A percentile compares a stretch with the other conserved stretches of the same genome.
phyloP scores from a whole-genome alignment of 1,284 basidiomycete genomes.

The Rhizoctonia solani region DNA sequence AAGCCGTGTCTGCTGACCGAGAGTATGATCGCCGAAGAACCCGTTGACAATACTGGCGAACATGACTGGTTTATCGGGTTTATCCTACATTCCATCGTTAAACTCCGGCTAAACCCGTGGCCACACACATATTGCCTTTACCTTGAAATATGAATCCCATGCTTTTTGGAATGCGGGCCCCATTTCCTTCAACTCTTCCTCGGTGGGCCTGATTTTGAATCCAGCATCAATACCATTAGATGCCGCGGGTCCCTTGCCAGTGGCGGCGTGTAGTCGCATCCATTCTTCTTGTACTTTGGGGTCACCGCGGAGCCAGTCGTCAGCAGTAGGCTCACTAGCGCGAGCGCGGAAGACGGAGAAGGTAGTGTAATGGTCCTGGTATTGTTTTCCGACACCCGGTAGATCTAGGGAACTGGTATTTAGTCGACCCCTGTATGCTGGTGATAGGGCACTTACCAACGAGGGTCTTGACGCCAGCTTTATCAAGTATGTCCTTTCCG shows the following conservation, averaged over 20 bases:
- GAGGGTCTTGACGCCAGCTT: conserved; percentile 28
- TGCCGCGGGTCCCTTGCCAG: conserved; percentile 67
- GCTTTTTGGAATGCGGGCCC: conserved; percentile 72
- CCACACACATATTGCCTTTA: background rate
- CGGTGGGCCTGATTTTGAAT: conserved; percentile 73
- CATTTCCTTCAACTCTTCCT: conserved; percentile 71
- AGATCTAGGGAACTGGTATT: conserved; percentile 51
- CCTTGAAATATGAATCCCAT: conserved; percentile 69
- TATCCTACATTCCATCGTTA: conserved; percentile 48
- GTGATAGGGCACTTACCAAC: conserved; percentile 24
- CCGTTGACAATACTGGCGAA: conserved; percentile 26
- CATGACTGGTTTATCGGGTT: conserved; percentile 75
- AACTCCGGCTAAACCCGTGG: background rate
- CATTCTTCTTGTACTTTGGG: conserved; percentile 48
- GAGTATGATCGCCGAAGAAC: conserved; percentile 31
- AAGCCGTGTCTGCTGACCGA: conserved; percentile 46
- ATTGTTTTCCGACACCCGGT: conserved; percentile 71
- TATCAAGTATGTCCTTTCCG: conserved; percentile 36
- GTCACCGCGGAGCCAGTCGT: conserved; percentile 71
- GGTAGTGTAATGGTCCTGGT: conserved; percentile 75
- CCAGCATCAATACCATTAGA: conserved; percentile 75
- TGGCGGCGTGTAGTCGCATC: conserved; percentile 47
- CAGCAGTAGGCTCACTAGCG: conserved; percentile 63
- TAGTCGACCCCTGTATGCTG: conserved; percentile 44
- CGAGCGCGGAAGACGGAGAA: conserved; percentile 67